Evolutionary conservation across 148 eudicot genomes (phyloP), one percentile per base, ranked within the genome.

Genomic region (Nyssa sinensis): DNA sequence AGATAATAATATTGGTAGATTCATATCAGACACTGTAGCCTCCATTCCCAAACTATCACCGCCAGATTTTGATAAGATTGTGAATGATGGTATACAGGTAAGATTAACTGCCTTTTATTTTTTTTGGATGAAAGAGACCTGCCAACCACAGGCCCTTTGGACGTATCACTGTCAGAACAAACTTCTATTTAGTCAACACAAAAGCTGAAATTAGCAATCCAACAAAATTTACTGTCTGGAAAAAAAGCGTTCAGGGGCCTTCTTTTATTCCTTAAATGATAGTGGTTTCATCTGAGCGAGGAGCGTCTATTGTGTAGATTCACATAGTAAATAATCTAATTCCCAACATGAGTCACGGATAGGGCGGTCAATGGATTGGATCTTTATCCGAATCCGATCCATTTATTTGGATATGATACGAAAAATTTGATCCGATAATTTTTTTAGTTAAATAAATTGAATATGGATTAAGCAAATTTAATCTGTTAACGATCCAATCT

Each of bases 11-110:
- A 85, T 95, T 70, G 99, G 99, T 11, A 84, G 98, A 79, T 89
- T 86, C 76, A 84, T 95, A 75, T 84, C 90, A 0, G 94, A 91
- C 30, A 76, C 97, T 3, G 90, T 93, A 25, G 90, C 94, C 67
- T 86, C 97, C 17, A 78, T 95, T 62, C 97, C 97, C 14, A 90
- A 95, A 76, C 70, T 95, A 34, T 72, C 96, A 41, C 85, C 96
- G 24, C 80, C 85, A 29, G 89, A 82, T 73, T 84, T 95, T 67
- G 97, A 95, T 77, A 92, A 88, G 88, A 93, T 95, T 41, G 89
- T 90, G 24, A 90, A 90, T 74, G 97, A 91, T 65, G 85, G 87
- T 73, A 68, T 95, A 62, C 94, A 90, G 96, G 97, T 92, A 74
- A 67, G 64, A 9, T 30, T 17, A 34, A 31, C 67, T 55, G 17